phyloP scores from a whole-genome alignment of 2,329 filamentous ascomycete species.

The Aspergillus proliferans region DNA sequence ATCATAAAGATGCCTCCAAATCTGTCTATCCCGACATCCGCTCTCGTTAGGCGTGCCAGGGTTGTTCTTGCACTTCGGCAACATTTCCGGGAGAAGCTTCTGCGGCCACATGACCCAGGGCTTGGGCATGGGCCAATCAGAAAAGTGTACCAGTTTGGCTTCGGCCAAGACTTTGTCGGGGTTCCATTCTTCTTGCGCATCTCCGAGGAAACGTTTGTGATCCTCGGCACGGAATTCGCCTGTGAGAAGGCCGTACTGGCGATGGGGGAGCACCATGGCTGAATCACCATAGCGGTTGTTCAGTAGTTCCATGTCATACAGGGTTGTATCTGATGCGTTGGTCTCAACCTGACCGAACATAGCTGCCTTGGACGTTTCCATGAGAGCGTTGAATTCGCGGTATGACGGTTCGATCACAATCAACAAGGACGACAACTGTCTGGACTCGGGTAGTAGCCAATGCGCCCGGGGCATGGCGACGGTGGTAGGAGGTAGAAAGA shows the following conservation, averaged over 20 bases:
- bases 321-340: constrained; percentile 12
- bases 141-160: constrained; percentile 64
- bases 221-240: constrained; percentile 55
- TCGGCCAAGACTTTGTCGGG: constrained; percentile 51
- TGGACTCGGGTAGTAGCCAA: constrained; percentile 54
- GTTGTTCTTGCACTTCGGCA: constrained; percentile 29
- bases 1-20: constrained; percentile 34
- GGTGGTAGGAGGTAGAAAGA: constrained; percentile 55
- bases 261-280: constrained; percentile 59
- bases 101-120: constrained; percentile 49
- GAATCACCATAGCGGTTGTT: constrained; percentile 56
- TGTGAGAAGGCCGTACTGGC: constrained; percentile 55
- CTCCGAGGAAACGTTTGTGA: constrained; percentile 49
- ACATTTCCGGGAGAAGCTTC: constrained; percentile 23
- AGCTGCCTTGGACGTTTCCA: constrained; percentile 20
- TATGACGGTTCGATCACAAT: constrained; percentile 57
- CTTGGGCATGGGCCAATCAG: constrained; percentile 65
- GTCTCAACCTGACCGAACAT: constrained; percentile 22
- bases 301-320: constrained; percentile 62
- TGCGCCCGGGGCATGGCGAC: constrained; percentile 67
- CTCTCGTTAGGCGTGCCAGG: constrained; percentile 31
- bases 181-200: constrained; percentile 52
- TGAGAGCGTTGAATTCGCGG: constrained; percentile 38
- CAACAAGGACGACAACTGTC: constrained; percentile 54
- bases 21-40: constrained; percentile 31